Conservation (phyloP, 306 rosid genomes). For the Argentina anserina region DNA sequence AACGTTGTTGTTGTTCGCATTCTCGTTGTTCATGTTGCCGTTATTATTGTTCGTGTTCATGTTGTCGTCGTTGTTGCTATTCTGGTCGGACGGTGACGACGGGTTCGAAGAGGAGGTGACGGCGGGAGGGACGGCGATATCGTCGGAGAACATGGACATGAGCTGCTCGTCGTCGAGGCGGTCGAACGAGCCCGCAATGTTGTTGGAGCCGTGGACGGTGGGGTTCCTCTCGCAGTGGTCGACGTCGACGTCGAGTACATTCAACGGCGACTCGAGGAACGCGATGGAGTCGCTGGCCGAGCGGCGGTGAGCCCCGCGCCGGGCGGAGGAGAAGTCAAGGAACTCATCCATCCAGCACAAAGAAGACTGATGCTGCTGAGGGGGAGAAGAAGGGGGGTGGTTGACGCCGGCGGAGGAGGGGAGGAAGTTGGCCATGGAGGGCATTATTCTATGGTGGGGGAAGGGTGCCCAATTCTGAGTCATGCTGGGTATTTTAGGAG, state of each 20-base stretch:
- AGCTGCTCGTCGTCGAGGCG: conserved; percentile 79
- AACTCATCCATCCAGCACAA: conserved; percentile 75
- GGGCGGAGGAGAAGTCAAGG: conserved; percentile 70
- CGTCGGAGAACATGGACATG: conserved; percentile 81
- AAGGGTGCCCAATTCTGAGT: conserved; percentile 70
- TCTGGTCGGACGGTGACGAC: conserved; percentile 79
- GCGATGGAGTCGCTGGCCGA: conserved; percentile 83
- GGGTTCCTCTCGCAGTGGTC: not conserved
- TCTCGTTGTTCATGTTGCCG: conserved; percentile 53
- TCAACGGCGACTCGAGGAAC: conserved; percentile 54
- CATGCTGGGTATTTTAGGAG: conserved; percentile 84
- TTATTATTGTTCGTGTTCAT: conserved; percentile 25
- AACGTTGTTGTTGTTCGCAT: conserved; percentile 16
- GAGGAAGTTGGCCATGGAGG: conserved; percentile 38
- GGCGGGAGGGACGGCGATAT: conserved; percentile 39
- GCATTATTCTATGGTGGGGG: conserved; percentile 37
- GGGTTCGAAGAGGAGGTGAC: conserved; percentile 42
- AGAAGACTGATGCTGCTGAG: conserved; percentile 11
- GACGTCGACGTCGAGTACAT: conserved; percentile 27
- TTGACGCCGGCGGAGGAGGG: conserved; percentile 17
- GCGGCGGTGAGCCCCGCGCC: conserved; percentile 69
- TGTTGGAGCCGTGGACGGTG: conserved; percentile 15
- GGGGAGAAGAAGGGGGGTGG: not conserved
- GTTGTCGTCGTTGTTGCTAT: conserved; percentile 63
- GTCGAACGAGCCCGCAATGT: conserved; percentile 41